A percentile compares a stretch with the other conserved stretches of the same genome.
phyloP scores from a whole-genome alignment of 2,329 filamentous ascomycete species.

The Raffaelea deltoideospora region DNA sequence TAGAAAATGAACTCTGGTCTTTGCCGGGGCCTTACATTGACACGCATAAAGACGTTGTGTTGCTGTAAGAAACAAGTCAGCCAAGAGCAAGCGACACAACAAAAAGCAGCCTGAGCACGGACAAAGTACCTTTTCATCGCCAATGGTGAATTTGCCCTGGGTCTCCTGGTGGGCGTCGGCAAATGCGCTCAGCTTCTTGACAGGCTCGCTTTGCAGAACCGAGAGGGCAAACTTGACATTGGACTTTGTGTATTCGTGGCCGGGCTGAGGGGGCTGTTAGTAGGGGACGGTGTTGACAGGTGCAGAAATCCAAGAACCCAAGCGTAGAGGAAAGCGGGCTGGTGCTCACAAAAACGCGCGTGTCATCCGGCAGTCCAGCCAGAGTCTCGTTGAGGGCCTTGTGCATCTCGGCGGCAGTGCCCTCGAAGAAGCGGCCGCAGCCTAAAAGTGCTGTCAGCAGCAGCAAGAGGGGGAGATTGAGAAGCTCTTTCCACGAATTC shows the following conservation, averaged over 20 bases:
- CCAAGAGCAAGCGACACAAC: neutral
- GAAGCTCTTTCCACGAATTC: no score
- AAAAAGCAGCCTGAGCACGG: neutral
- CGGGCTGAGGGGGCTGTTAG: slow-evolving; percentile 43
- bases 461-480: neutral
- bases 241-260: slow-evolving; percentile 95
- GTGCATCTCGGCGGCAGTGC: slow-evolving; percentile 80
- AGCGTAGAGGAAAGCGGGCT: neutral
- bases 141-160: slow-evolving; percentile 91
- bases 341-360: slow-evolving; percentile 64
- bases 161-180: slow-evolving; percentile 72
- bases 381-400: slow-evolving; percentile 79
- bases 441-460: slow-evolving; percentile 30
- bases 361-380: slow-evolving; percentile 70
- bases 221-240: slow-evolving; percentile 81
- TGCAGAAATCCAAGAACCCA: neutral
- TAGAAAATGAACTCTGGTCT: neutral
- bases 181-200: slow-evolving; percentile 64
- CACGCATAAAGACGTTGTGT: slow-evolving; percentile 94
- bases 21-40: slow-evolving; percentile 40
- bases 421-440: slow-evolving; percentile 93
- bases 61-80: slow-evolving; percentile 31
- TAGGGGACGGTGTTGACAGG: neutral
- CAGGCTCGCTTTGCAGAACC: slow-evolving; percentile 57
- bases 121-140: slow-evolving; percentile 70